Percentiles rank a stretch among this genome's conserved stretches.
Evolutionary conservation across 2,329 filamentous ascomycete genomes (phyloP).

Genomic region (Drechslerella dactyloides): DNA sequence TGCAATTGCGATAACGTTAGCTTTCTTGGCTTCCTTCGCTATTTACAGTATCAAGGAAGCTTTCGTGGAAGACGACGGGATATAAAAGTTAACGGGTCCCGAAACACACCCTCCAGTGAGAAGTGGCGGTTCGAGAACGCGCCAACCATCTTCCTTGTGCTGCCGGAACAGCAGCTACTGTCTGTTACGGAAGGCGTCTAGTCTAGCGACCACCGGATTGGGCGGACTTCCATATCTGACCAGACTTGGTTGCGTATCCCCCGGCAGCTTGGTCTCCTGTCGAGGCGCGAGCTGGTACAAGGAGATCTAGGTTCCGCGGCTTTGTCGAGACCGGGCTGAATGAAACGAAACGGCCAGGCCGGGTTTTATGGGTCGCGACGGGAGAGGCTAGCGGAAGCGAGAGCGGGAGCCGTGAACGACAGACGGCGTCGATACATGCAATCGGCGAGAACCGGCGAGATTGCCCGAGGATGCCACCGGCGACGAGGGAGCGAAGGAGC

Average conservation of each 20-base stretch:
- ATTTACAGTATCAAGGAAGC: slow-evolving; percentile 16
- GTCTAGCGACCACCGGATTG: slow-evolving; percentile 21
- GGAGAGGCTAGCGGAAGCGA: slow-evolving; percentile 17
- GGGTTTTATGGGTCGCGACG: neutral
- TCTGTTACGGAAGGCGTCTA: slow-evolving; percentile 3
- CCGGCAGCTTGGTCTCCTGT: slow-evolving; percentile 5
- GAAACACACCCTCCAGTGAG: slow-evolving; percentile 33
- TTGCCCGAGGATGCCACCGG: neutral
- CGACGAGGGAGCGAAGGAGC: neutral
- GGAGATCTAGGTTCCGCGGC: neutral
- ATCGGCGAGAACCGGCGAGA: neutral
- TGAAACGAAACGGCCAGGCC: slow-evolving; percentile 10
- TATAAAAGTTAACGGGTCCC: neutral
- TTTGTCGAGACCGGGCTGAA: neutral
- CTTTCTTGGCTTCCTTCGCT: neutral
- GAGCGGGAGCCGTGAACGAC: slow-evolving; percentile 4
- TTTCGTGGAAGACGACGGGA: neutral
- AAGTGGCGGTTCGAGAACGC: slow-evolving; percentile 37
- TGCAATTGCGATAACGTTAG: slow-evolving; percentile 4
- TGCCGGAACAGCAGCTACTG: neutral
- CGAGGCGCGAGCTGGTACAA: neutral
- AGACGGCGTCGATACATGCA: neutral
- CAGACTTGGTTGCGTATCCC: slow-evolving; percentile 9
- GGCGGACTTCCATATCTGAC: slow-evolving; percentile 40
- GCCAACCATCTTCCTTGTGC: slow-evolving; percentile 23